phyloP scores from a whole-genome alignment of 139 green algal species.

The Gonium pectorale region DNA sequence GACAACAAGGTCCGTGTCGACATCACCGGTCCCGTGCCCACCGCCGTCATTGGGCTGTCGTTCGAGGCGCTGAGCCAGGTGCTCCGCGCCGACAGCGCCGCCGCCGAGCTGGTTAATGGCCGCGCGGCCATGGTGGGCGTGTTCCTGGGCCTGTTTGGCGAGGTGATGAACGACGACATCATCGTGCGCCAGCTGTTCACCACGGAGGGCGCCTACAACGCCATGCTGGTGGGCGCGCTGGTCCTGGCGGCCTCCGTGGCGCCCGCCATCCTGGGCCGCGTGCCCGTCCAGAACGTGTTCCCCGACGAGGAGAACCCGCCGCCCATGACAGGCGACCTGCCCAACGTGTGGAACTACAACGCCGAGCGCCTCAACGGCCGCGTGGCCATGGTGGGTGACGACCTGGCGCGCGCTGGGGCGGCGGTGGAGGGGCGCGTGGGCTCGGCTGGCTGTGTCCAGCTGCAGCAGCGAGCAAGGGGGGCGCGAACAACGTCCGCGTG shows the following conservation, averaged over 20 bases:
- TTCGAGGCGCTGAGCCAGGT: constrained; percentile 27
- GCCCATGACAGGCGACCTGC: background rate
- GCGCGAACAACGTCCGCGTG: no score
- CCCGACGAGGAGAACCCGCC: constrained; percentile 19
- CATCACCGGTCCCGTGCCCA: background rate
- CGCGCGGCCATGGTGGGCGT: constrained; percentile 36
- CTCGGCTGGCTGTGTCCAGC: no score
- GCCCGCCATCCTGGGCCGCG: constrained; percentile 30
- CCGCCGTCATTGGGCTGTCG: constrained; percentile 15
- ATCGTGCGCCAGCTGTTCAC: constrained; percentile 40
- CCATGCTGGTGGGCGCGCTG: constrained; percentile 26
- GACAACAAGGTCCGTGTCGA: constrained; percentile 45
- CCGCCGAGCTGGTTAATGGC: constrained; percentile 37
- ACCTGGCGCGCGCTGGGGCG: background rate
- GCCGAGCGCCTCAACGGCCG: constrained; percentile 43
- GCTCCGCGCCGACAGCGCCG: constrained; percentile 30
- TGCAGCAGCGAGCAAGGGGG: no score
- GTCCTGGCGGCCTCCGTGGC: constrained; percentile 34
- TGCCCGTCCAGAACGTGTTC: constrained; percentile 42
- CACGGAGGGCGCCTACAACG: constrained; percentile 26
- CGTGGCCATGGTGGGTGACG: constrained; percentile 22
- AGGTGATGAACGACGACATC: constrained; percentile 22
- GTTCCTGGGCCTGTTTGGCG: constrained; percentile 25
- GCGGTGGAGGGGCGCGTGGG: background rate
- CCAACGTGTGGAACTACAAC: constrained; percentile 45